Conservation (phyloP, 257 asterid species). For the Striga asiatica region DNA sequence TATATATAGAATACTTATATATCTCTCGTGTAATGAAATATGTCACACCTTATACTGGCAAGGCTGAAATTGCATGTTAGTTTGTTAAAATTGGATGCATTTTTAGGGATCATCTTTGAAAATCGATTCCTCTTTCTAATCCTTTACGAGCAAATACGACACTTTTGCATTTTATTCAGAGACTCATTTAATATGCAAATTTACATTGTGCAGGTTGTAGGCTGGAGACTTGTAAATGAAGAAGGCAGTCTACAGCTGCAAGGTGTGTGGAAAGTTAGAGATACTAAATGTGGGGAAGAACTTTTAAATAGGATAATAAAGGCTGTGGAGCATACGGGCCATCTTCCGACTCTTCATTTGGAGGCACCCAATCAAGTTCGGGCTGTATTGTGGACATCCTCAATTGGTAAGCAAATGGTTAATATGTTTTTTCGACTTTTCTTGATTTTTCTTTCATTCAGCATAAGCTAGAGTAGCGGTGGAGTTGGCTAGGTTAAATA, state of each 20-base stretch:
- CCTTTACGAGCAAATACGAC: too few relatives aligned
- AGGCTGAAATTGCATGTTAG: too few relatives aligned
- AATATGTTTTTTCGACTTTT: background rate
- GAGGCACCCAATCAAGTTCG: conserved; percentile 60
- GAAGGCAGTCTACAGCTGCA: conserved; percentile 45
- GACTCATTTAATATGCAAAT: background rate
- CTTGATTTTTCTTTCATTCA: too few relatives aligned
- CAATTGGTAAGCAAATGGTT: conserved; percentile 37
- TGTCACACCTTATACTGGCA: too few relatives aligned
- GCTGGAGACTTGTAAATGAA: conserved; percentile 58
- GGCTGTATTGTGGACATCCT: conserved; percentile 60
- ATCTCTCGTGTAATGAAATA: too few relatives aligned
- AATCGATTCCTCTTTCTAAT: too few relatives aligned
- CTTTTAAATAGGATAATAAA: conserved; percentile 46
- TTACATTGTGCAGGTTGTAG: conserved; percentile 44
- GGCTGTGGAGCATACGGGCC: conserved; percentile 50
- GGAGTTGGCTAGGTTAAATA: too few relatives aligned
- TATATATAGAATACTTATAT: too few relatives aligned
- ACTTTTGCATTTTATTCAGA: background rate
- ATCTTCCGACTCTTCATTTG: conserved; percentile 41
- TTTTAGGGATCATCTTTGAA: too few relatives aligned
- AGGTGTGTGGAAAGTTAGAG: conserved; percentile 76
- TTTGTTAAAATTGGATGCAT: too few relatives aligned
- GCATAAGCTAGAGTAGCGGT: too few relatives aligned
- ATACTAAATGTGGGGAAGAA: conserved; percentile 51